Evolutionary conservation across 768 basidiomycete species (phyloP).

Genomic region (Leccinellum albellum): DNA sequence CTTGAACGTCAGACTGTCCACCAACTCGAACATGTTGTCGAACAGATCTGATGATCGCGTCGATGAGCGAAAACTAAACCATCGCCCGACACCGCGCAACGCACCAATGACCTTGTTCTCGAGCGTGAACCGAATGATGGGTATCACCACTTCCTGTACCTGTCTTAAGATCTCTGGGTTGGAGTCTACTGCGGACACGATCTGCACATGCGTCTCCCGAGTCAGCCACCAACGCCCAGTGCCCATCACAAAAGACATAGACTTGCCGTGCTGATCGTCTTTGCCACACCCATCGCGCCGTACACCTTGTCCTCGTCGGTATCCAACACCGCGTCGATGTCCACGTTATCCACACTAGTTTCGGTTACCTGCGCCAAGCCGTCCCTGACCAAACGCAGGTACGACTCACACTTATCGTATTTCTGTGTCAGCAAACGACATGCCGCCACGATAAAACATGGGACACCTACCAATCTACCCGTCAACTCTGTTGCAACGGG

Average conservation of each 20-base stretch:
- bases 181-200: constrained; percentile 70
- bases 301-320: constrained; percentile 84
- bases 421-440: not conserved
- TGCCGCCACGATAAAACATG: not conserved
- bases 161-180: constrained; percentile 72
- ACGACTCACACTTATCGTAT: constrained; percentile 66
- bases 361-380: constrained; percentile 51
- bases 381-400: constrained; percentile 74
- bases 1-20: constrained; percentile 83
- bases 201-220: constrained; percentile 39
- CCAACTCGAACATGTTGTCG: constrained; percentile 83
- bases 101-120: constrained; percentile 73
- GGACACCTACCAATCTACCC: constrained; percentile 59
- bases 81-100: constrained; percentile 14
- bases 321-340: constrained; percentile 55
- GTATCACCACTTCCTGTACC: constrained; percentile 78
- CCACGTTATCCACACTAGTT: constrained; percentile 43
- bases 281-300: constrained; percentile 81
- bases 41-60: constrained; percentile 56
- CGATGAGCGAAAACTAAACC: not conserved
- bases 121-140: constrained; percentile 71
- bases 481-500: constrained; percentile 61
- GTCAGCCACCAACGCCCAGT: not conserved
- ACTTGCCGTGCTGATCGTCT: constrained; percentile 76
- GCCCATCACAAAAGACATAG: not conserved